Percentiles rank a stretch among this genome's conserved stretches.
Evolutionary conservation across 2,329 filamentous ascomycete species (phyloP).

Genomic region (Penicillium sp.): DNA sequence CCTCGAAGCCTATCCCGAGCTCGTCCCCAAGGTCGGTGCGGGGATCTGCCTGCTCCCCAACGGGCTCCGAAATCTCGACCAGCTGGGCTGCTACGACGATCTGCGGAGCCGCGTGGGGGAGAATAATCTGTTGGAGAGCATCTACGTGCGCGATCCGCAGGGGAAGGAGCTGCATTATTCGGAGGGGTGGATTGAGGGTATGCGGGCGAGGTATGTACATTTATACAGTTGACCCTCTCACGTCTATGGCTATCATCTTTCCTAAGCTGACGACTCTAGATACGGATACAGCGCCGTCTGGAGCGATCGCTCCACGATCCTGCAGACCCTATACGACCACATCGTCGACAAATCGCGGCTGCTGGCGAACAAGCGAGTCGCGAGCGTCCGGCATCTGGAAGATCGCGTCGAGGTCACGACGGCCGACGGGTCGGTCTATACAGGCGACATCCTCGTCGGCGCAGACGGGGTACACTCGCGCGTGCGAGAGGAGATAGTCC

Average conservation of each 20-base stretch:
- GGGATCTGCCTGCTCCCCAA: not conserved
- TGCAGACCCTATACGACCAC: not conserved
- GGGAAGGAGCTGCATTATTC: too few species aligned
- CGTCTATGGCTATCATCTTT: too few species aligned
- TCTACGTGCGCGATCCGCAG: too few species aligned
- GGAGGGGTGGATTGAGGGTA: too few species aligned
- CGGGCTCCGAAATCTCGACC: not conserved
- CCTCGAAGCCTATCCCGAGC: not conserved
- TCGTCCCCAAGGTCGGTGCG: not conserved
- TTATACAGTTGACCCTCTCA: too few species aligned
- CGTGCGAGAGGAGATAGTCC: conserved; percentile 2
- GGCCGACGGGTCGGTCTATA: not conserved
- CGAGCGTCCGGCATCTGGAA: not conserved
- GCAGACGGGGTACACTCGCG: conserved; percentile 3
- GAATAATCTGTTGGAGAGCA: too few species aligned
- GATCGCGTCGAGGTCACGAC: not conserved
- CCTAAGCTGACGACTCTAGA: not conserved
- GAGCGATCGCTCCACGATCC: not conserved
- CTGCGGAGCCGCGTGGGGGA: too few species aligned
- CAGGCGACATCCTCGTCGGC: conserved; percentile 1
- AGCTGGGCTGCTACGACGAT: not conserved
- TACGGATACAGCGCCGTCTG: not conserved
- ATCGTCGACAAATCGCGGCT: not conserved
- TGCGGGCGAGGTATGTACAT: too few species aligned
- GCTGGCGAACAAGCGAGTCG: not conserved